Conservation (phyloP, 2,329 filamentous ascomycete genomes). For the Magnaporthiopsis poae region DNA sequence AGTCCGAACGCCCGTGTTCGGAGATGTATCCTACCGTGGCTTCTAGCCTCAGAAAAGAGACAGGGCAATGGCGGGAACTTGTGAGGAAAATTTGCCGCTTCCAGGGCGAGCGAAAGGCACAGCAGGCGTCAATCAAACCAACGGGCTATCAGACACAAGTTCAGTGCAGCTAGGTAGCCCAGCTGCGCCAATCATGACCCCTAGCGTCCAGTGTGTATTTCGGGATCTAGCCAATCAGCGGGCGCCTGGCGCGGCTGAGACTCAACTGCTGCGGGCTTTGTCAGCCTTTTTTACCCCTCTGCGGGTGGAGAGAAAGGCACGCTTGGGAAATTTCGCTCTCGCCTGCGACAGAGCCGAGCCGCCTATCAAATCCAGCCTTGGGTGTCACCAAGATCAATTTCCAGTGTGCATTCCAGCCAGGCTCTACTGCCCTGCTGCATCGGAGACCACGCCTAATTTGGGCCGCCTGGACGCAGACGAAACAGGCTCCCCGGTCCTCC, state of each 20-base stretch:
- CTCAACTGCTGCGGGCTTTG: not conserved
- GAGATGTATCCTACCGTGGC: too few relatives aligned
- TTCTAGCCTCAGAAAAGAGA: too few relatives aligned
- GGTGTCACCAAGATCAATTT: not conserved
- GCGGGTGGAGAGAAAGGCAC: not conserved
- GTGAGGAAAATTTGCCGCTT: not conserved
- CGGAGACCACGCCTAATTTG: not conserved
- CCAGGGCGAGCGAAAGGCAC: not conserved
- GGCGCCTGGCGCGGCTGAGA: slow-evolving; percentile 1
- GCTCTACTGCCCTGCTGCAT: not conserved
- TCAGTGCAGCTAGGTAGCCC: too few relatives aligned
- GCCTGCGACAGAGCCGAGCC: not conserved
- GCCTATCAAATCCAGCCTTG: not conserved
- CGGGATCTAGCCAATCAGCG: slow-evolving; percentile 1
- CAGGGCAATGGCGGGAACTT: not conserved
- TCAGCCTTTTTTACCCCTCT: slow-evolving; percentile 2
- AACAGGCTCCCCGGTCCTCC: not conserved
- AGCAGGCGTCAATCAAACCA: not conserved
- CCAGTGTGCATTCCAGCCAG: not conserved
- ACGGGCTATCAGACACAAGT: not conserved
- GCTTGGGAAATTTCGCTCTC: not conserved
- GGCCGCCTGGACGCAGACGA: not conserved
- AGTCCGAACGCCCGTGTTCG: not conserved
- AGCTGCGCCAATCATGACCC: not conserved
- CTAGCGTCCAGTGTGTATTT: not conserved